Evolutionary conservation across 1,139 yeast genomes (phyloP).

Genomic region (Sugiyamaella paludigena): DNA sequence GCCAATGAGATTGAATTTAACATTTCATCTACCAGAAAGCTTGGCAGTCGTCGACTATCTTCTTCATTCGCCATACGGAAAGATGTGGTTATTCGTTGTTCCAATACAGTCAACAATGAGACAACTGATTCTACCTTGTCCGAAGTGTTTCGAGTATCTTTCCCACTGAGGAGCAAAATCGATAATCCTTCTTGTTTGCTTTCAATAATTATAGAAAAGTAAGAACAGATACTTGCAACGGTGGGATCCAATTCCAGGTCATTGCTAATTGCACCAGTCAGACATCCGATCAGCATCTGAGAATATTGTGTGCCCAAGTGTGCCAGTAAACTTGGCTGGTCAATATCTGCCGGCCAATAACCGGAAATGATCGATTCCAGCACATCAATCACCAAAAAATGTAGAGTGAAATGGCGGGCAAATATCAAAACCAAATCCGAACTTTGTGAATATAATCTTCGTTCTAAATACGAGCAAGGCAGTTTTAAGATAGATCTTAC

Average conservation of each 20-base stretch:
- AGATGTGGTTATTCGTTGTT: constrained; percentile 49
- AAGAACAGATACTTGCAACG: constrained; percentile 60
- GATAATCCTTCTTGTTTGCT: constrained; percentile 80
- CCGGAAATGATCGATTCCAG: constrained; percentile 63
- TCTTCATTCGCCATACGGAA: constrained; percentile 32
- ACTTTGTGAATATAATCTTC: constrained; percentile 52
- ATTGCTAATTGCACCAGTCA: constrained; percentile 60
- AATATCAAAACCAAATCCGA: constrained; percentile 62
- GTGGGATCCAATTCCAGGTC: constrained; percentile 56
- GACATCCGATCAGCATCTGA: constrained; percentile 53
- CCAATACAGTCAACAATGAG: constrained; percentile 56
- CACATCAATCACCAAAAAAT: constrained; percentile 54
- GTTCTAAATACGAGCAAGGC: constrained; percentile 64
- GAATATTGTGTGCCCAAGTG: constrained; percentile 70
- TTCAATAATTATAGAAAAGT: constrained; percentile 72
- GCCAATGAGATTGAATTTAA: constrained; percentile 37
- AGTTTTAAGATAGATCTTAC: constrained; percentile 53
- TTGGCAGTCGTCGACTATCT: constrained; percentile 30
- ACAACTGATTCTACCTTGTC: constrained; percentile 27
- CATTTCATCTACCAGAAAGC: constrained; percentile 21
- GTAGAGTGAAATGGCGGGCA: constrained; percentile 47
- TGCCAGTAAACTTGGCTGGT: constrained; percentile 75
- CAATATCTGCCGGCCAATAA: constrained; percentile 48
- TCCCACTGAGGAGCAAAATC: constrained; percentile 71
- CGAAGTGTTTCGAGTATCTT: constrained; percentile 46